Percentiles rank a stretch among this genome's conserved stretches.
These are phyloP conservation scores for Dryadomyces quercivorus DNA, from an alignment of 2,329 filamentous ascomycete species.

Conservation along the genomic window DNA sequence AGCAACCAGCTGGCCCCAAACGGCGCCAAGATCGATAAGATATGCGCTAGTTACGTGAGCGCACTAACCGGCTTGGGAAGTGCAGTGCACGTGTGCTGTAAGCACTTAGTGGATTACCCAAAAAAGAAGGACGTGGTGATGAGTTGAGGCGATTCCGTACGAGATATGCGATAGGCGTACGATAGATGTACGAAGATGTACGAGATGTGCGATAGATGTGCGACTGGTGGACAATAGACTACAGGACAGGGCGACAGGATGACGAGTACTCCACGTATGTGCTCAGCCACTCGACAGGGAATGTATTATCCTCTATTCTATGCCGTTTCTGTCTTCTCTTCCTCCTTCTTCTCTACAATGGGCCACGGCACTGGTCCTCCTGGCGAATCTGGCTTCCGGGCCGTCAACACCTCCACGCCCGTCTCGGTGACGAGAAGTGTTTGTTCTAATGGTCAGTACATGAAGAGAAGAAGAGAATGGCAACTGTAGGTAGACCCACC, in stretches of 20 bases:
- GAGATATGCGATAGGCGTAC: too few species aligned
- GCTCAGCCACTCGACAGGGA: too few species aligned
- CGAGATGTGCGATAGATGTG: too few species aligned
- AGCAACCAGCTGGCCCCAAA: neutral
- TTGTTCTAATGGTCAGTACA: slow-evolving; percentile 44
- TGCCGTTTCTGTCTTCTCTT: neutral
- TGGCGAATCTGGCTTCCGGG: slow-evolving; percentile 58
- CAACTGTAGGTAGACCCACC: slow-evolving; percentile 50
- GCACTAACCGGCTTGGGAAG: slow-evolving; percentile 1
- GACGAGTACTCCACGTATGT: too few species aligned
- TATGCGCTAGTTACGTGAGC: slow-evolving; percentile 7
- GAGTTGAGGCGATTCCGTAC: neutral
- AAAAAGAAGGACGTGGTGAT: too few species aligned
- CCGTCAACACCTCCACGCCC: slow-evolving; percentile 74
- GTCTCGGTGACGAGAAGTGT: slow-evolving; percentile 74
- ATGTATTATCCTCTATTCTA: neutral
- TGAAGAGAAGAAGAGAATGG: neutral
- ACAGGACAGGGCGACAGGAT: too few species aligned
- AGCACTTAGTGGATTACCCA: neutral
- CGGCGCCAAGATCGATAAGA: slow-evolving; percentile 5
- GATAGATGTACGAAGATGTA: too few species aligned
- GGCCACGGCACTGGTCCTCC: slow-evolving; percentile 59
- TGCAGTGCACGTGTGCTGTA: too few species aligned
- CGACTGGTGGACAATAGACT: too few species aligned
- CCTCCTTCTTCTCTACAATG: neutral